Conservation (phyloP, 1,284 basidiomycete genomes). For the Serendipita sp. region DNA sequence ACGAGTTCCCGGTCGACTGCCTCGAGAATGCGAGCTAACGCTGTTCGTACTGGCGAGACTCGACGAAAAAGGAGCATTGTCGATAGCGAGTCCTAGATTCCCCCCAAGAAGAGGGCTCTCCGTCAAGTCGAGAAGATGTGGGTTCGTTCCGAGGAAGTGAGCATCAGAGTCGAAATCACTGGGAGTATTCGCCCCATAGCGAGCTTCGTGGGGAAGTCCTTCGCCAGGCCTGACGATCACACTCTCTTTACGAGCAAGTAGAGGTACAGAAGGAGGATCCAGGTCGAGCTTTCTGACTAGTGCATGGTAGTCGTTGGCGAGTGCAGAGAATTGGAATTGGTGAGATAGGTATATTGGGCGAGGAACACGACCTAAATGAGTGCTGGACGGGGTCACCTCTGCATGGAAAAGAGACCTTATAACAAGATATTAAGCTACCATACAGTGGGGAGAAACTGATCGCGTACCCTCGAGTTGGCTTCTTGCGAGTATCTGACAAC, state of each 20-base stretch:
- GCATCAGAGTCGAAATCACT: background rate
- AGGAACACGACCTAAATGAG: background rate
- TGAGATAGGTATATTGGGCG: constrained; percentile 4
- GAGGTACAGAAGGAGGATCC: background rate
- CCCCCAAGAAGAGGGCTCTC: background rate
- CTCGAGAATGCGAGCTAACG: background rate
- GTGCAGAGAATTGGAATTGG: background rate
- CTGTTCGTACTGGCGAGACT: background rate
- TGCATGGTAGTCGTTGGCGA: background rate
- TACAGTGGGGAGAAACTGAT: background rate
- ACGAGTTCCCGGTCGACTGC: background rate
- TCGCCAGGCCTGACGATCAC: background rate
- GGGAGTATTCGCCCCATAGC: background rate
- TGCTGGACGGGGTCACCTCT: background rate
- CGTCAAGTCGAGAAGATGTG: background rate
- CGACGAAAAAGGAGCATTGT: background rate
- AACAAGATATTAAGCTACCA: background rate
- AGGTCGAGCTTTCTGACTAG: background rate
- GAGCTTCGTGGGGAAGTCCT: background rate
- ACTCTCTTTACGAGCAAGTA: background rate
- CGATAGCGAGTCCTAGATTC: background rate
- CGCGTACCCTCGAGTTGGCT: background rate
- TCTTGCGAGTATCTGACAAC: background rate
- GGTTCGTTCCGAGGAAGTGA: background rate
- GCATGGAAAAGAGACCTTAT: background rate